Evolutionary conservation across 2,329 filamentous ascomycete species (phyloP), one percentile per base, ranked within the genome.

Genomic region (Shiraia bambusicola): DNA sequence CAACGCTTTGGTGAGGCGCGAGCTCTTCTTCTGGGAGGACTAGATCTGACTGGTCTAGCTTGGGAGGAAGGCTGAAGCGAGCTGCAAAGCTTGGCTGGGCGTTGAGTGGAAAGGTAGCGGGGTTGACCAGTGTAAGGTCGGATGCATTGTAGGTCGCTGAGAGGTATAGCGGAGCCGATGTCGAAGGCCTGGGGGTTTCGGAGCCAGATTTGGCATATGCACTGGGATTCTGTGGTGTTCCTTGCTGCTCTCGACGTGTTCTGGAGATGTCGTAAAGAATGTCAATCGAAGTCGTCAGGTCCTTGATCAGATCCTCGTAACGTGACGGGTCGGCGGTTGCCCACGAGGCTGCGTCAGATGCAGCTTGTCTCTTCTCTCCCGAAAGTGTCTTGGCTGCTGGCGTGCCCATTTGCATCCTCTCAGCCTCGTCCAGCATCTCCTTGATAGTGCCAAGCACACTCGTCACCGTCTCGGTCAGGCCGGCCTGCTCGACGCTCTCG

Each of bases 401-500:
- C 26, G 59, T 59, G 34, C 58, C 58, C 77, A 81, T 73, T 78
- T 85, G 87, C 43, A 91, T 76, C 5, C 81, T 79, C 61, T 91
- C 86, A 2, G 84, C 84, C 66, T 91, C 86, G 42, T 86, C 84
- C 31, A 89, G 72, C 36, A 88, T 87, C 55, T 89, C 86, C 61
- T 88, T 88, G 62, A 91, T 89, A 35, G 86, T 90, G 12, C 80
- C 81, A 77, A 92, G 82, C 57, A 91, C 86, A 63, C 85, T 88
- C 43, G 82, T 82, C 37, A 91, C 87, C 1, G 88, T 80, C 63
- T 90, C 86, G 45, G 84, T 87, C 40, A 91, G 71, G 15, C 87
- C 87, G 24, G 81, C 81, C 46, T 79, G 75, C 37, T 79, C 80
- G 13, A 84, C 70, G 37, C 84, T 84, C 63, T 86, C 83, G 56